Percentiles rank a stretch among this genome's conserved stretches.
These are phyloP conservation scores for Solanum pimpinellifolium DNA, from an alignment of 257 asterid species.

Conservation along the genomic window DNA sequence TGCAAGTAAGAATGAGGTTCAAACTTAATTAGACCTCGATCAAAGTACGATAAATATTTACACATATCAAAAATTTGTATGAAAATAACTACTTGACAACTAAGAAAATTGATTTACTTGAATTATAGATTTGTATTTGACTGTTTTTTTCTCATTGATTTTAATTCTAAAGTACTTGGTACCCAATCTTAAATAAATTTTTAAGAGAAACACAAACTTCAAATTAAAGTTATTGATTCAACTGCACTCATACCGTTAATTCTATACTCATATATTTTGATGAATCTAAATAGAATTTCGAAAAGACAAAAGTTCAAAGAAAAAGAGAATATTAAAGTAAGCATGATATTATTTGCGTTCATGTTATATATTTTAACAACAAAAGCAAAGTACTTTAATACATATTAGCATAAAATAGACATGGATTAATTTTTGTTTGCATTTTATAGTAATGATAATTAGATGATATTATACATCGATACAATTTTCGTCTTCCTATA, in stretches of 20 bases:
- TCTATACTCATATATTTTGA: not conserved
- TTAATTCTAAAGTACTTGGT: too few species aligned
- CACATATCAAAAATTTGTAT: not conserved
- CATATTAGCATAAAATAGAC: not conserved
- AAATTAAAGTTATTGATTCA: not conserved
- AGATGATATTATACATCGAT: not conserved
- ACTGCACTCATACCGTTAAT: not conserved
- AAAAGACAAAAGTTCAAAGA: not conserved
- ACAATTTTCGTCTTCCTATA: slow-evolving; percentile 11
- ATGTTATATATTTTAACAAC: not conserved
- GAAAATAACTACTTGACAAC: not conserved
- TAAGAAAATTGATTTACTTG: not conserved
- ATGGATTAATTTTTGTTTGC: not conserved
- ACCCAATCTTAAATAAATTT: not conserved
- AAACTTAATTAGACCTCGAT: not conserved
- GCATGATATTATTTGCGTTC: not conserved
- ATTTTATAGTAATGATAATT: not conserved
- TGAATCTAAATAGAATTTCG: not conserved
- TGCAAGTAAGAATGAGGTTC: not conserved
- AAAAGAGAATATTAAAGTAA: not conserved
- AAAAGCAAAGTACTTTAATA: not conserved
- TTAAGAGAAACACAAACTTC: not conserved
- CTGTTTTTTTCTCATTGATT: too few species aligned
- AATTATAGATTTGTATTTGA: too few species aligned
- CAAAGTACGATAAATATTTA: too few species aligned